A percentile compares a stretch with the other conserved stretches of the same genome.
Evolutionary conservation across 129 eudicot species (phyloP).

Genomic region (Erigeron canadensis): DNA sequence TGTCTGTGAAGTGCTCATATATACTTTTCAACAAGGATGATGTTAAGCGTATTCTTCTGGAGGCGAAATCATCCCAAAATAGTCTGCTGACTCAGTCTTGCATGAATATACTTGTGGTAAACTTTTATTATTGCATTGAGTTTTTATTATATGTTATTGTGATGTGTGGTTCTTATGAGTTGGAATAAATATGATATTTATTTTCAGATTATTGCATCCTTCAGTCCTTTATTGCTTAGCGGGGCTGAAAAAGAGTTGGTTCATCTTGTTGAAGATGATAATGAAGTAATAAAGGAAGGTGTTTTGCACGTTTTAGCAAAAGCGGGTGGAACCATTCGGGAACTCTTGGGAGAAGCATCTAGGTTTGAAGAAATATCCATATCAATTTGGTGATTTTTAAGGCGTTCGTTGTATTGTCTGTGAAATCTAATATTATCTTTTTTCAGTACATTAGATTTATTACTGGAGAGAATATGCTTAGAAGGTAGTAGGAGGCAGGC

Average conservation of each 20-base stretch:
- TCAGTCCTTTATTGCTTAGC: slow-evolving; percentile 62
- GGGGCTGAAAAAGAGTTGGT: slow-evolving; percentile 85
- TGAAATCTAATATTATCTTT: not conserved
- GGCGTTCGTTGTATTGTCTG: slow-evolving; percentile 4
- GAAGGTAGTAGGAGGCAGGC: slow-evolving; percentile 99
- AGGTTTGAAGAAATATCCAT: slow-evolving; percentile 44
- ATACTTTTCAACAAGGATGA: slow-evolving; percentile 85
- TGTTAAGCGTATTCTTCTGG: slow-evolving; percentile 78
- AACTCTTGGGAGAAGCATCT: slow-evolving; percentile 79
- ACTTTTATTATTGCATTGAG: not conserved
- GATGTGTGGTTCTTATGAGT: slow-evolving; percentile 12
- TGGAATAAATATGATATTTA: slow-evolving; percentile 13
- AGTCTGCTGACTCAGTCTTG: slow-evolving; percentile 57
- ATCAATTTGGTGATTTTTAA: not conserved
- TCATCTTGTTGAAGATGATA: slow-evolving; percentile 81
- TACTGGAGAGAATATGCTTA: slow-evolving; percentile 76
- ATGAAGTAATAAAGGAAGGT: slow-evolving; percentile 88
- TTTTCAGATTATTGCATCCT: slow-evolving; percentile 84
- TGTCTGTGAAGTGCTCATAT: slow-evolving; percentile 89
- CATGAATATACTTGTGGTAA: slow-evolving; percentile 91
- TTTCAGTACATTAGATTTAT: slow-evolving; percentile 75
- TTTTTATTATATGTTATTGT: not conserved
- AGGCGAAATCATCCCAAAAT: slow-evolving; percentile 59
- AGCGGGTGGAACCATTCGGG: slow-evolving; percentile 89
- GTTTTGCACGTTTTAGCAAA: slow-evolving; percentile 86